phyloP scores from a whole-genome alignment of 306 rosid genomes.

The Rubus parviflorus region DNA sequence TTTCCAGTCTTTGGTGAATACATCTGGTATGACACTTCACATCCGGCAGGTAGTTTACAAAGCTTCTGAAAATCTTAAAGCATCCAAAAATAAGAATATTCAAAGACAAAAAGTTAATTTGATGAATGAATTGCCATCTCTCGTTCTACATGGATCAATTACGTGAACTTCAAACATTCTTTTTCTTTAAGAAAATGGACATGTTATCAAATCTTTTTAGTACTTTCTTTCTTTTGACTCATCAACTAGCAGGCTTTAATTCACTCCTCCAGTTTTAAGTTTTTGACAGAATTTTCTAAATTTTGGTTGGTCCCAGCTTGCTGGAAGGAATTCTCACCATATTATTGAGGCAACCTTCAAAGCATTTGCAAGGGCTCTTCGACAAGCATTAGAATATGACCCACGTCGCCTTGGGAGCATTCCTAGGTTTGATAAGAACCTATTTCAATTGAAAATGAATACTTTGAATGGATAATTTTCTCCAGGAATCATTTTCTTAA shows the following conservation, averaged over 20 bases:
- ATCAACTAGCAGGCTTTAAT: background rate
- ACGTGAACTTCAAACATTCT: background rate
- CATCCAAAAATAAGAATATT: background rate
- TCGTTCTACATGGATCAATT: background rate
- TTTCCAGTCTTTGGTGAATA: slow-evolving; percentile 93
- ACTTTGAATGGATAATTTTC: background rate
- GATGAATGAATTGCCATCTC: background rate
- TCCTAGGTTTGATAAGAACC: slow-evolving; percentile 64
- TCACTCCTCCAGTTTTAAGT: slow-evolving; percentile 14
- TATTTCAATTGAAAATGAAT: slow-evolving; percentile 1
- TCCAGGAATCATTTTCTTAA: background rate
- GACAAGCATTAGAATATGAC: slow-evolving; percentile 86
- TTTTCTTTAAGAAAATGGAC: background rate
- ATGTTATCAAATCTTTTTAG: background rate
- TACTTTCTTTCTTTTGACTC: background rate
- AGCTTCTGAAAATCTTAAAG: slow-evolving; percentile 14
- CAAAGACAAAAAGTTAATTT: background rate
- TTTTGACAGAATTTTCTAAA: slow-evolving; percentile 15
- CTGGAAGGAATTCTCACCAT: slow-evolving; percentile 93
- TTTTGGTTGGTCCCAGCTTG: slow-evolving; percentile 56
- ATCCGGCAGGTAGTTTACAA: slow-evolving; percentile 70
- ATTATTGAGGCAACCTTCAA: slow-evolving; percentile 95
- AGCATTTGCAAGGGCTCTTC: slow-evolving; percentile 96
- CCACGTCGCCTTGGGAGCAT: slow-evolving; percentile 75
- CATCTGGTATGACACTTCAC: slow-evolving; percentile 97